Evolutionary conservation across 306 rosid genomes (phyloP).

Genomic region (Phaseolus lunatus): DNA sequence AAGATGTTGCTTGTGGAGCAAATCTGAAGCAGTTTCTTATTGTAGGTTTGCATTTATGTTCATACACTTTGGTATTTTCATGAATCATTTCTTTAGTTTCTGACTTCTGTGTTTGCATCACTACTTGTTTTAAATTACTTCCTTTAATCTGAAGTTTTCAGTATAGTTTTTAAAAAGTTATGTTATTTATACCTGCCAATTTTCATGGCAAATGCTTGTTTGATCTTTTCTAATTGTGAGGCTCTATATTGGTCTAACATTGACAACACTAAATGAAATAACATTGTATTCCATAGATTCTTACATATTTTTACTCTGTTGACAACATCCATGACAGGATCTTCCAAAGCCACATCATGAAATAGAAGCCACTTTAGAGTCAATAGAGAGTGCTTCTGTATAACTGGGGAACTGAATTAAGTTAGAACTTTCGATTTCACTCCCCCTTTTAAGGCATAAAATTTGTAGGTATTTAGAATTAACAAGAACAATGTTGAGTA

Average conservation of each 20-base stretch:
- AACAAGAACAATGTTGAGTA: neutral
- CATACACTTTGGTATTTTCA: neutral
- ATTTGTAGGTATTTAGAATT: neutral
- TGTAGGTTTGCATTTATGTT: constrained; percentile 53
- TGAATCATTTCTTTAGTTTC: constrained; percentile 1
- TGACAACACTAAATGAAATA: neutral
- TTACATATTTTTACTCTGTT: neutral
- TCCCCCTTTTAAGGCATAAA: neutral
- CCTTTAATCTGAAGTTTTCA: constrained; percentile 2
- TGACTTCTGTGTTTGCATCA: constrained; percentile 1
- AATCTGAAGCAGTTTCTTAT: constrained; percentile 73
- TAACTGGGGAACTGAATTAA: neutral
- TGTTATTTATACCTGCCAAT: neutral
- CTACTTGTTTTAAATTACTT: constrained; percentile 17
- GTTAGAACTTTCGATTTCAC: neutral
- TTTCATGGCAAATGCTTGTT: neutral
- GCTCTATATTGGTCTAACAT: neutral
- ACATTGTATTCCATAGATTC: neutral
- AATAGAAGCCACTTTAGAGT: constrained; percentile 5
- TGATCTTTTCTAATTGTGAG: constrained; percentile 5
- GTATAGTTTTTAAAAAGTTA: neutral
- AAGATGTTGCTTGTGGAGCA: constrained; percentile 81
- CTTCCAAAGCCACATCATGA: constrained; percentile 1
- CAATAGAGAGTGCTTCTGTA: neutral
- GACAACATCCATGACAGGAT: neutral